Evolutionary conservation across 768 basidiomycete genomes (phyloP).

Genomic region (Tylopilus sp.): DNA sequence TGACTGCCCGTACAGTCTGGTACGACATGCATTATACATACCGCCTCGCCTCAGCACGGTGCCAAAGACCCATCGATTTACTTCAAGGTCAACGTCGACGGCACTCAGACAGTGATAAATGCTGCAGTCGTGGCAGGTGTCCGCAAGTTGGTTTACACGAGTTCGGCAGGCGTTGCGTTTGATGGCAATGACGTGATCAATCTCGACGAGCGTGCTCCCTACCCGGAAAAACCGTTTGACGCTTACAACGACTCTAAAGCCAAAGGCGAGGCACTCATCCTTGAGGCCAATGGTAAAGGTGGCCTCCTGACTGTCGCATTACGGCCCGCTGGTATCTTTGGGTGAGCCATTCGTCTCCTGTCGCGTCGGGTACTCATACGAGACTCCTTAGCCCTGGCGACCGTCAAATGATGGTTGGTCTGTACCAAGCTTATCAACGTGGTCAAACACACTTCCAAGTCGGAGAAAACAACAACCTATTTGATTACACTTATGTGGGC

Average conservation of each 20-base stretch:
- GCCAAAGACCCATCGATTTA: slow-evolving; percentile 68
- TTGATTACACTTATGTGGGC: slow-evolving; percentile 95
- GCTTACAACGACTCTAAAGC: slow-evolving; percentile 95
- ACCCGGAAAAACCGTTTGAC: slow-evolving; percentile 74
- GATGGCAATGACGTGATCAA: slow-evolving; percentile 78
- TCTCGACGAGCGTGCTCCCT: slow-evolving; percentile 82
- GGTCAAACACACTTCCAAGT: slow-evolving; percentile 91
- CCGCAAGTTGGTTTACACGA: slow-evolving; percentile 89
- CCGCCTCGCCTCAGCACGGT: slow-evolving; percentile 80
- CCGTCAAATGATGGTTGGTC: slow-evolving; percentile 77
- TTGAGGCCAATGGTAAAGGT: slow-evolving; percentile 81
- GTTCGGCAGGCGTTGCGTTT: slow-evolving; percentile 88
- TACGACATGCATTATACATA: slow-evolving; percentile 92
- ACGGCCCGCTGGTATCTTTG: slow-evolving; percentile 93
- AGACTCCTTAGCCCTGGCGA: slow-evolving; percentile 72
- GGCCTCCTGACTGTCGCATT: slow-evolving; percentile 87
- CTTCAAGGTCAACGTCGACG: slow-evolving; percentile 92
- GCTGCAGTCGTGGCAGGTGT: slow-evolving; percentile 73
- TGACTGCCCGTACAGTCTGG: slow-evolving; percentile 48
- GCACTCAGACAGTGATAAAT: slow-evolving; percentile 80
- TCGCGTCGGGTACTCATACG: background rate
- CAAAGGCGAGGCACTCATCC: slow-evolving; percentile 76
- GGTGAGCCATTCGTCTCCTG: slow-evolving; percentile 46
- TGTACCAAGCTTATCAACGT: slow-evolving; percentile 73
- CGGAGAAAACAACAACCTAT: slow-evolving; percentile 89